A percentile compares a stretch with the other conserved stretches of the same genome.
These are phyloP conservation scores for Penicillium aurantiogriseum DNA, from an alignment of 2,329 filamentous ascomycete species.

Conservation along the genomic window DNA sequence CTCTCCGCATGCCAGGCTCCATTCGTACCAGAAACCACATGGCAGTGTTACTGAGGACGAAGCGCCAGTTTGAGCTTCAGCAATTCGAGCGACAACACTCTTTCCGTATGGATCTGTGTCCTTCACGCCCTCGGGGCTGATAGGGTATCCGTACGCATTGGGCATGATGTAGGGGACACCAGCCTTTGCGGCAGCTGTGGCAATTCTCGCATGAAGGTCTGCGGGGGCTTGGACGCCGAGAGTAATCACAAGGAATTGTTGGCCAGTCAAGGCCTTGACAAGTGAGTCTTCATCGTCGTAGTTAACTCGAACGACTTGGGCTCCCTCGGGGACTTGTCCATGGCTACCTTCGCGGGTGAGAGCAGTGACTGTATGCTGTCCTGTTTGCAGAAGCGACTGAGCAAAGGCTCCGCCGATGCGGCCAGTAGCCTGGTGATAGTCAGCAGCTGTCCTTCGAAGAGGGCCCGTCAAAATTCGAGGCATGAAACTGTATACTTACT, in stretches of 20 bases:
- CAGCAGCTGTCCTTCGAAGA: neutral
- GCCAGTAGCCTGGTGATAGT: slow-evolving; percentile 32
- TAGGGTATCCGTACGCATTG: slow-evolving; percentile 44
- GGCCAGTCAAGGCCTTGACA: slow-evolving; percentile 50
- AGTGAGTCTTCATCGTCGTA: slow-evolving; percentile 50
- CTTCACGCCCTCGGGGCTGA: slow-evolving; percentile 20
- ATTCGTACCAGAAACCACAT: slow-evolving; percentile 56
- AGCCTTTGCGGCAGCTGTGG: slow-evolving; percentile 55
- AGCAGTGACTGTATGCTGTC: slow-evolving; percentile 53
- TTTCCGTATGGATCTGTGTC: slow-evolving; percentile 31
- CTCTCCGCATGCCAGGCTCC: slow-evolving; percentile 40
- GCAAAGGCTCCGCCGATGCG: slow-evolving; percentile 32
- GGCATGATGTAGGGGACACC: slow-evolving; percentile 56
- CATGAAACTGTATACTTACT: slow-evolving; percentile 21
- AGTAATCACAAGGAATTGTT: slow-evolving; percentile 58
- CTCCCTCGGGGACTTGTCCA: slow-evolving; percentile 44
- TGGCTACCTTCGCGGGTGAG: slow-evolving; percentile 47
- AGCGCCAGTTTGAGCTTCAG: slow-evolving; percentile 37
- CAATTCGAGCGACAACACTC: slow-evolving; percentile 12
- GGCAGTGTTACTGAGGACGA: slow-evolving; percentile 44
- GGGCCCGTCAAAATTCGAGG: neutral
- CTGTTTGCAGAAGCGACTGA: slow-evolving; percentile 44
- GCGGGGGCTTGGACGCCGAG: slow-evolving; percentile 43
- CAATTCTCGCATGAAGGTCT: slow-evolving; percentile 49
- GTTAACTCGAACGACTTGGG: slow-evolving; percentile 45